Percentiles rank a stretch among this genome's conserved stretches.
These are phyloP conservation scores for Hypomontagnella submonticulosa DNA, from an alignment of 495 filamentous ascomycete species.

Conservation along the genomic window DNA sequence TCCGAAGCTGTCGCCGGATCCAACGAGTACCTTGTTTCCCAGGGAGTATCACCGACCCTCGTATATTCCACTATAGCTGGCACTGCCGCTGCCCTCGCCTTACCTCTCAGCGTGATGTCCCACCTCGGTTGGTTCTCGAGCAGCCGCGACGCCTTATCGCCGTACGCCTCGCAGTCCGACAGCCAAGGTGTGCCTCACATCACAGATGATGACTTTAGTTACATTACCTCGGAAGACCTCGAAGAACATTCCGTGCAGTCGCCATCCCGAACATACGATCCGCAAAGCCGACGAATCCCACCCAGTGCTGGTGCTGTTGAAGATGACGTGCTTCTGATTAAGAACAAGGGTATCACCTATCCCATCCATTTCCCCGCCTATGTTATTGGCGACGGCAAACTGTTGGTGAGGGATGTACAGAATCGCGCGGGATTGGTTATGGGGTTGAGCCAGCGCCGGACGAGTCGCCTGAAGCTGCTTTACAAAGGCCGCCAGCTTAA, in stretches of 20 bases:
- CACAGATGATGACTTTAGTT: constrained; percentile 81
- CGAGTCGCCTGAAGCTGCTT: constrained; percentile 71
- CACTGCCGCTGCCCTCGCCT: constrained; percentile 58
- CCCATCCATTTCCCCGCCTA: constrained; percentile 82
- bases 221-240: constrained; percentile 79
- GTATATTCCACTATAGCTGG: constrained; percentile 58
- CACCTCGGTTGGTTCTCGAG: constrained; percentile 64
- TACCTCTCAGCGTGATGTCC: constrained; percentile 72
- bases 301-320: constrained; percentile 59
- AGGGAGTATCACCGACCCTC: constrained; percentile 58
- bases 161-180: constrained; percentile 64
- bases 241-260: constrained; percentile 56
- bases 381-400: constrained; percentile 79
- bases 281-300: constrained; percentile 46
- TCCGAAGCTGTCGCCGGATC: constrained; percentile 61
- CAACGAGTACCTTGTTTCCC: constrained; percentile 64
- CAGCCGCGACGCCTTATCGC: constrained; percentile 64
- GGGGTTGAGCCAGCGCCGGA: constrained; percentile 66
- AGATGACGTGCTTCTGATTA: constrained; percentile 82
- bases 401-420: constrained; percentile 74
- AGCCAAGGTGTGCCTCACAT: constrained; percentile 65
- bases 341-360: constrained; percentile 75
- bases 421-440: constrained; percentile 71
- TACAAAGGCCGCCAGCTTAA: constrained; percentile 85
- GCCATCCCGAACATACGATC: constrained; percentile 46